Evolutionary conservation across 495 filamentous ascomycete genomes (phyloP).

Genomic region (Jackrogersella multiformis): DNA sequence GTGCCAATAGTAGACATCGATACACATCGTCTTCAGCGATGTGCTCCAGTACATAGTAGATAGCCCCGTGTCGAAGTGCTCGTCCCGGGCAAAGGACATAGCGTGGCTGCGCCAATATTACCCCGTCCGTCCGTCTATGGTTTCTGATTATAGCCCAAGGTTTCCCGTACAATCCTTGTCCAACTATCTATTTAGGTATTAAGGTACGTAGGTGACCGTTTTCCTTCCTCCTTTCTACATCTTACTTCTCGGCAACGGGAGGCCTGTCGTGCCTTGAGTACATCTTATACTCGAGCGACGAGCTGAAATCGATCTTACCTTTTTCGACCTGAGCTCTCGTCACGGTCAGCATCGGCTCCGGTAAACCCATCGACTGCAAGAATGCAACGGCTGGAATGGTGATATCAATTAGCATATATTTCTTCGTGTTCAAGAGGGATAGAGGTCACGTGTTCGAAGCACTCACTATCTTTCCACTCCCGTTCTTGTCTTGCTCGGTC

Average conservation of each 20-base stretch:
- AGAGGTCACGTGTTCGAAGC: background rate
- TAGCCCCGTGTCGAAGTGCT: slow-evolving; percentile 3
- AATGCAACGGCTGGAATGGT: slow-evolving; percentile 66
- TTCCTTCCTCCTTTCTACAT: background rate
- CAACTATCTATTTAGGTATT: slow-evolving; percentile 4
- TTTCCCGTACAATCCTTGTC: slow-evolving; percentile 16
- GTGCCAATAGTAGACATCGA: no score
- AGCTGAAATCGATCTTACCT: slow-evolving; percentile 75
- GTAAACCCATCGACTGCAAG: slow-evolving; percentile 87
- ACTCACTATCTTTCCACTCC: slow-evolving; percentile 83
- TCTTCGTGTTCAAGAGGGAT: background rate
- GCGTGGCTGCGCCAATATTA: slow-evolving; percentile 27
- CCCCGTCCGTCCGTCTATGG: slow-evolving; percentile 34
- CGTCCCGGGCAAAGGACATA: slow-evolving; percentile 12
- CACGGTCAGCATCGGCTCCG: slow-evolving; percentile 74
- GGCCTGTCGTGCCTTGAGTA: slow-evolving; percentile 72
- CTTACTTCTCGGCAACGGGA: slow-evolving; percentile 38
- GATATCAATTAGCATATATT: slow-evolving; percentile 9
- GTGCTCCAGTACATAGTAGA: slow-evolving; percentile 13
- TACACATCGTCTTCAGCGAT: slow-evolving; percentile 9
- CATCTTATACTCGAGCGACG: slow-evolving; percentile 73
- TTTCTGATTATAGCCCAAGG: slow-evolving; percentile 17
- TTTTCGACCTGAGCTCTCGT: slow-evolving; percentile 81
- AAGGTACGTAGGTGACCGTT: slow-evolving; percentile 4
- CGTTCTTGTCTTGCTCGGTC: slow-evolving; percentile 73